These are phyloP conservation scores for Mucor circinelloides DNA, from an alignment of 371 early-diverging fungal genomes.

Conservation along the genomic window DNA sequence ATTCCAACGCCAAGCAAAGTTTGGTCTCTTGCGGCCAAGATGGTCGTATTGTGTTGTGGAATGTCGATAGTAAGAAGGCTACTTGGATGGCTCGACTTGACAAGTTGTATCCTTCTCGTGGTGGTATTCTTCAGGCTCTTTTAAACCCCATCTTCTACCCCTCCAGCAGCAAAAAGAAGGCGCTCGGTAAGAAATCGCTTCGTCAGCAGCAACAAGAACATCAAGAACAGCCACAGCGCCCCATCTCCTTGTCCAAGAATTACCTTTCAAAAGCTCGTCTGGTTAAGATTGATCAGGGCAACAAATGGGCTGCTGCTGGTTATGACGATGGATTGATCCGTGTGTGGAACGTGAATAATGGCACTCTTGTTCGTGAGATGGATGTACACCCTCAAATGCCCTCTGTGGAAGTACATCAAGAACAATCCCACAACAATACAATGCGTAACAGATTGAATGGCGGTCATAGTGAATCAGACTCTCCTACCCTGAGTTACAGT, in stretches of 20 bases:
- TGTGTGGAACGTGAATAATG: constrained; percentile 29
- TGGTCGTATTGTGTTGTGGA: constrained; percentile 37
- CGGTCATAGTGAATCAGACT: not conserved
- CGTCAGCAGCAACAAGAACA: not conserved
- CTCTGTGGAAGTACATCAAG: constrained; percentile 13
- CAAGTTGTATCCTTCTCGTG: constrained; percentile 3
- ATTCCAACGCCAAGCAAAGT: constrained; percentile 26
- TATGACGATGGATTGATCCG: constrained; percentile 35
- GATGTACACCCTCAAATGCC: constrained; percentile 5
- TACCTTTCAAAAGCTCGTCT: constrained; percentile 20
- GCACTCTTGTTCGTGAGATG: constrained; percentile 25
- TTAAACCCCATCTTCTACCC: constrained; percentile 16
- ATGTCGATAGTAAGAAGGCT: constrained; percentile 17
- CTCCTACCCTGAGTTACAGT: not conserved
- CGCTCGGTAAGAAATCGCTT: not conserved
- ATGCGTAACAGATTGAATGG: constrained; percentile 4
- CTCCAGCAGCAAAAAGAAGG: not conserved
- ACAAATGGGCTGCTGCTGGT: constrained; percentile 35
- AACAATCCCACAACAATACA: not conserved
- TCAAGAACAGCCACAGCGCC: not conserved
- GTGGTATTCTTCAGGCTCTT: constrained; percentile 11
- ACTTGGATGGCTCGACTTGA: constrained; percentile 37
- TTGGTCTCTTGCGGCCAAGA: constrained; percentile 38
- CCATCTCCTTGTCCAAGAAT: not conserved
- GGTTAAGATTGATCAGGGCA: constrained; percentile 27